These are phyloP conservation scores for Dioszegia hungarica DNA, from an alignment of 768 basidiomycete genomes.

Conservation along the genomic window DNA sequence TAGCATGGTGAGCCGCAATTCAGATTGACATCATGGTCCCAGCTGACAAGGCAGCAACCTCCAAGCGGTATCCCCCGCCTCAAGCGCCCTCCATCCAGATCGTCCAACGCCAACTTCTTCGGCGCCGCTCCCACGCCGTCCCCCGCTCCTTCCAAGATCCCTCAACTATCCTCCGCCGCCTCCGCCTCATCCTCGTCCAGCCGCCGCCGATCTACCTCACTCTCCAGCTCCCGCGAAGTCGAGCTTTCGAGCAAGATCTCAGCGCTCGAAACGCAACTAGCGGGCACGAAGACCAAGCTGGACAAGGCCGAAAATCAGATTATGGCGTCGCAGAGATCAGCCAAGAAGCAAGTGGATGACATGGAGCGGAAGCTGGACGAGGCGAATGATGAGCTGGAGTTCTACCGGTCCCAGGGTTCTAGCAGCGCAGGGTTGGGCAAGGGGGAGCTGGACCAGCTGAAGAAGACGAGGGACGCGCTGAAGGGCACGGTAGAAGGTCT, in stretches of 20 bases:
- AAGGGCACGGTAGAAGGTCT: constrained; percentile 17
- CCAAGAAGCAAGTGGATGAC: constrained; percentile 33
- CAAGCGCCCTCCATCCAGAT: background rate
- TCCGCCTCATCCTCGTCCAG: background rate
- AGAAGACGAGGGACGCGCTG: constrained; percentile 25
- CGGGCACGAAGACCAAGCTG: constrained; percentile 9
- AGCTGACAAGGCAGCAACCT: background rate
- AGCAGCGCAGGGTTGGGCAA: constrained; percentile 5
- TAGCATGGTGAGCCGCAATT: background rate
- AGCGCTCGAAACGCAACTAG: constrained; percentile 29
- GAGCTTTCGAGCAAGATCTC: constrained; percentile 1
- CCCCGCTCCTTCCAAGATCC: background rate
- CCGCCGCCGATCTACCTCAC: background rate
- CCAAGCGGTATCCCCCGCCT: constrained; percentile 3
- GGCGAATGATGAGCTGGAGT: constrained; percentile 41
- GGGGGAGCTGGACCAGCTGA: constrained; percentile 32
- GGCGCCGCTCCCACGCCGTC: constrained; percentile 5
- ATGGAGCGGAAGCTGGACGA: constrained; percentile 38
- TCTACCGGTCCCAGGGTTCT: constrained; percentile 15
- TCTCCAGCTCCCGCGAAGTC: constrained; percentile 4
- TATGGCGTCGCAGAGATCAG: constrained; percentile 34
- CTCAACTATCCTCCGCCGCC: constrained; percentile 13
- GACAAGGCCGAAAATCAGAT: constrained; percentile 47
- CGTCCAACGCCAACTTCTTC: constrained; percentile 11
- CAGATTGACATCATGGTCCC: background rate